A percentile compares a stretch with the other conserved stretches of the same genome.
These are phyloP conservation scores for Keqinozyma sinolaborantium DNA, from an alignment of 1,139 yeast species.

Conservation along the genomic window DNA sequence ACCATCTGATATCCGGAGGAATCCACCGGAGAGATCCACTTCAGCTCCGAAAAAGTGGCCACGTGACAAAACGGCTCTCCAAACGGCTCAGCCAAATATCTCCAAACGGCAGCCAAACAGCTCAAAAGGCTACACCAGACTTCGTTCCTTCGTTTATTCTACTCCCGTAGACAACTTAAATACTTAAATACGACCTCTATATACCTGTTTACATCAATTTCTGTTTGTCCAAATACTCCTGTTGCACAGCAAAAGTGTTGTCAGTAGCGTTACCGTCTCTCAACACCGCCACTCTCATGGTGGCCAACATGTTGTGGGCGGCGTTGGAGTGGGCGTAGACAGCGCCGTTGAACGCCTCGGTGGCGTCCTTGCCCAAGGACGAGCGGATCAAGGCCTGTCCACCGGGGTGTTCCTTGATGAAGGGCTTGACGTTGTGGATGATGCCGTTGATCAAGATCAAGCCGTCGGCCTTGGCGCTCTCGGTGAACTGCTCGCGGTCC, in stretches of 20 bases:
- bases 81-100: too few species aligned
- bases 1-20: too few species aligned
- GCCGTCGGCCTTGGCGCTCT: conserved; percentile 52
- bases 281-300: conserved; percentile 93
- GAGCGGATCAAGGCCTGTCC: conserved; percentile 86
- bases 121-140: too few species aligned
- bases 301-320: conserved; percentile 92
- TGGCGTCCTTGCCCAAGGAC: conserved; percentile 93
- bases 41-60: too few species aligned
- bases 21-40: too few species aligned
- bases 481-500: conserved; percentile 81
- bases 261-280: conserved; percentile 57
- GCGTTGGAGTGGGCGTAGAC: conserved; percentile 97
- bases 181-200: background rate
- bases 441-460: conserved; percentile 88
- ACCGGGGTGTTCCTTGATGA: conserved; percentile 95
- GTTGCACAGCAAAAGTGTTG: conserved; percentile 52
- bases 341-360: conserved; percentile 97
- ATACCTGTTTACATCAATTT: too few species aligned
- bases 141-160: too few species aligned
- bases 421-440: conserved; percentile 84
- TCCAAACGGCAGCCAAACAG: too few species aligned
- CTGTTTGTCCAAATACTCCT: conserved; percentile 41
- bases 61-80: too few species aligned
- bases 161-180: too few species aligned